Evolutionary conservation across 306 rosid genomes (phyloP).

Genomic region (Prunus campanulata): DNA sequence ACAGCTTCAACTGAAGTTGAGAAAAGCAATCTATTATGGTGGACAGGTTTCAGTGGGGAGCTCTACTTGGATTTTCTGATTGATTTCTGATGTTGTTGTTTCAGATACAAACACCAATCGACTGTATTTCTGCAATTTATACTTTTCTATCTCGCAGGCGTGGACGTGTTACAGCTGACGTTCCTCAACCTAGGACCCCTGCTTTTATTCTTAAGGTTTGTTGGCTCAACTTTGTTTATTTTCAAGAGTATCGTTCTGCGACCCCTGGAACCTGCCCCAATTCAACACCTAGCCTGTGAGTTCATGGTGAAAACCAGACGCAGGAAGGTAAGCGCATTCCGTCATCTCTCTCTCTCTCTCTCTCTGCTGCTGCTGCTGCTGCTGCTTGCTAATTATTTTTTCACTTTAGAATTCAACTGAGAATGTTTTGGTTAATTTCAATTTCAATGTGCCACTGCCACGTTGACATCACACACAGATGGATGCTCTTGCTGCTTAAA

Average conservation of each 20-base stretch:
- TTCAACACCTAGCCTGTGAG: slow-evolving; percentile 97
- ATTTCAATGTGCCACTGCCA: too few relatives aligned
- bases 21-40: slow-evolving; percentile 55
- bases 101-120: slow-evolving; percentile 98
- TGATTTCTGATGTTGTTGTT: slow-evolving; percentile 27
- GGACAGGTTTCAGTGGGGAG: slow-evolving; percentile 82
- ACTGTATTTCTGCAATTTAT: slow-evolving; percentile 97
- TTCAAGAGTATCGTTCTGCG: slow-evolving; percentile 61
- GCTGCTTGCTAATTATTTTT: too few relatives aligned
- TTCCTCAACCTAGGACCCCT: slow-evolving; percentile 99
- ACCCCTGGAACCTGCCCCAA: slow-evolving; percentile 96
- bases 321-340: slow-evolving; percentile 59
- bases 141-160: slow-evolving; percentile 94
- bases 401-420: too few relatives aligned
- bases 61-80: slow-evolving; percentile 13
- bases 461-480: too few relatives aligned
- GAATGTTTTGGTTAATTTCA: too few relatives aligned
- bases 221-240: slow-evolving; percentile 14
- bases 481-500: too few relatives aligned
- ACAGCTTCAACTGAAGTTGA: slow-evolving; percentile 86
- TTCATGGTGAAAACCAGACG: slow-evolving; percentile 99
- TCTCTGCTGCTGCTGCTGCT: too few relatives aligned
- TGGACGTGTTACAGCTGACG: slow-evolving; percentile 98
- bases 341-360: background rate
- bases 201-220: slow-evolving; percentile 86